Evolutionary conservation across 176 grass and related monocot genomes (phyloP).

Genomic region (Elymus sibiricus): DNA sequence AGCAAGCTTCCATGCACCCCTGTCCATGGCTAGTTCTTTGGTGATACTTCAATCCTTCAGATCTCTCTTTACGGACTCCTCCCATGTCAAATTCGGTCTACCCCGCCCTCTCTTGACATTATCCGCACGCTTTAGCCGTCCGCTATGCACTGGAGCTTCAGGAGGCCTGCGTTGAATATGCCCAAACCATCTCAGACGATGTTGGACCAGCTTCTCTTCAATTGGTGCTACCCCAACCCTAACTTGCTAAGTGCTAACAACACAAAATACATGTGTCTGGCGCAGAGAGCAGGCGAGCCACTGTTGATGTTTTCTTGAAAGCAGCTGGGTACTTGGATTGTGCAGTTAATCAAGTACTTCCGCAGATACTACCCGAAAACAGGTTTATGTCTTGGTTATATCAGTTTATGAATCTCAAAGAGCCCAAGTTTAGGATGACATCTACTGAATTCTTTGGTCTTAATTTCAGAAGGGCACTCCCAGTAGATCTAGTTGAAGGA

Average conservation of each 20-base stretch:
- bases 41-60: too few relatives aligned
- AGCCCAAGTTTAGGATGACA: not conserved
- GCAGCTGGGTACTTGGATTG: conserved; percentile 78
- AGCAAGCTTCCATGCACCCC: too few relatives aligned
- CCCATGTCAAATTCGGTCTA: too few relatives aligned
- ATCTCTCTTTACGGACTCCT: too few relatives aligned
- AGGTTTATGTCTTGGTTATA: conserved; percentile 42
- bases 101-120: too few relatives aligned
- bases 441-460: conserved; percentile 11
- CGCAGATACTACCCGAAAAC: conserved; percentile 54
- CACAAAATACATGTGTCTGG: not conserved
- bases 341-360: conserved; percentile 59
- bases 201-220: too few relatives aligned
- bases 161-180: too few relatives aligned
- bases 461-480: conserved; percentile 68
- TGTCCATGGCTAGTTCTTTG: too few relatives aligned
- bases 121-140: too few relatives aligned
- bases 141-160: too few relatives aligned
- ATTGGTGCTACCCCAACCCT: too few relatives aligned
- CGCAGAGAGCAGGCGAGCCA: conserved; percentile 61
- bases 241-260: conserved; percentile 8
- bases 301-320: conserved; percentile 80
- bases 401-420: conserved; percentile 24
- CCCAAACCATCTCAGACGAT: too few relatives aligned
- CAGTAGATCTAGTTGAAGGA: conserved; percentile 67